Base-by-base conservation (phyloP, 2,329 filamentous ascomycete genomes). In the Phaeophleospora eucalypticola region DNA sequence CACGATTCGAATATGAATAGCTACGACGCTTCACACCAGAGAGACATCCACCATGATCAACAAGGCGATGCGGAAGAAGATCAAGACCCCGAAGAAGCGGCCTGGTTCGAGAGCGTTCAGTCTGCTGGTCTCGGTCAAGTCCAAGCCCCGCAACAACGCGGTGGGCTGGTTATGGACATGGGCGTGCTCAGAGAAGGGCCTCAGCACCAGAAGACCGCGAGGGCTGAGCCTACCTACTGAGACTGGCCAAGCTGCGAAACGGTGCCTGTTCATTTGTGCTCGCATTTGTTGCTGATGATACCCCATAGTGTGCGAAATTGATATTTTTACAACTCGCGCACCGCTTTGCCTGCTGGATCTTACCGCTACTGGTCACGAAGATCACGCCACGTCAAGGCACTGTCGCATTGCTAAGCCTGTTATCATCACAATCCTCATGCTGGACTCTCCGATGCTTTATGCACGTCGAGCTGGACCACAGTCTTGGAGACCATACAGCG, bases 91-190 rank as follows among this genome's bases (percentile, higher is more conserved):
- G 59, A 64, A 21, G 62, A 65, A 39, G 59, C 56, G 9, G 60
- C 61, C 2, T 66, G 64, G 64, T 48, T 66, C 17, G 54, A 57
- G 39, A 62, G 57, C 50, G 51, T 65, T 9, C 54, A 59, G 24
- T 50, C 54, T 12, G 51, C 53, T 2, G 57, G 58, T 3, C 36
- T 46, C 17, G 58, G 56, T 16, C 45, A 52, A 12, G 54, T 58
- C 54, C 47, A 63, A 57, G 36, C 58, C 51, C 41, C 54, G 57
- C 51, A 58, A 38, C 49, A 51, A 4, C n/a, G n/a, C n/a, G 62
- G 61, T 33, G 48, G 53, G 16, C 49, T 65, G 17, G 53, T 62
- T 6, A 55, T 64, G 51, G 57, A 63, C 15, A 37, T 56, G n/a
- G 43, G 43, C 17, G 39, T 49, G 7, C 47, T 56, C 4, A 39